Evolutionary conservation across 306 rosid species (phyloP).

Genomic region (Citrullus amarus): DNA sequence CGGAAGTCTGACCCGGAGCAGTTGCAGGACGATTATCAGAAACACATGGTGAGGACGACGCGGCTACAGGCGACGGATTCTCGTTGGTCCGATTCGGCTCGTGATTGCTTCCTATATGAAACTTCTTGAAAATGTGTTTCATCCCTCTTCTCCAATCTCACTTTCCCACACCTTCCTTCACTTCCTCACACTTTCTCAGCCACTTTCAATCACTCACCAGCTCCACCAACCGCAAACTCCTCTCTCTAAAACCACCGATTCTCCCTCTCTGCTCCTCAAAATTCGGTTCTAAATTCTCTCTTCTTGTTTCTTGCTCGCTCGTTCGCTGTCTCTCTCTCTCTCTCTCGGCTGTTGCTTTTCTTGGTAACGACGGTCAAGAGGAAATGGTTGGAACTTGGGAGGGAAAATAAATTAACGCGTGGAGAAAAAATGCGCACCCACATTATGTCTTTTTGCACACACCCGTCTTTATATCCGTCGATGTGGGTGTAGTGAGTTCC

Average conservation of each 20-base stretch:
- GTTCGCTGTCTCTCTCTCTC: background rate
- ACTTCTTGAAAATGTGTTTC: constrained; percentile 99
- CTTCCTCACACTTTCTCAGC: background rate
- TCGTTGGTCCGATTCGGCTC: constrained; percentile 72
- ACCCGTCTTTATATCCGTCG: background rate
- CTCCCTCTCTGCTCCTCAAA: background rate
- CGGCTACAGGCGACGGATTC: constrained; percentile 19
- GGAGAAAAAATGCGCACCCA: background rate
- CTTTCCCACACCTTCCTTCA: background rate
- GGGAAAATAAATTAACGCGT: background rate
- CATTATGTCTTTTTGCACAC: background rate
- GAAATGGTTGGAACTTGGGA: background rate
- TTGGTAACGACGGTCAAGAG: background rate
- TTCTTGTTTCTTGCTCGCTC: background rate
- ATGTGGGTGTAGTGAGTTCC: background rate
- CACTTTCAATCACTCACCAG: background rate
- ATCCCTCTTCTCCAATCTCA: constrained; percentile 20
- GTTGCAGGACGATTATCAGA: constrained; percentile 32
- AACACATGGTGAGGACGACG: constrained; percentile 30
- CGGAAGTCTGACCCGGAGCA: constrained; percentile 21
- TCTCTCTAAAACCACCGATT: background rate
- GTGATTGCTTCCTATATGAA: constrained; percentile 74
- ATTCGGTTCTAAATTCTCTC: background rate
- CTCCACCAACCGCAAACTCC: background rate
- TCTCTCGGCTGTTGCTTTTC: background rate